These are phyloP conservation scores for Trypanosoma platydactyli DNA, from an alignment of 208 protist species.

Conservation along the genomic window DNA sequence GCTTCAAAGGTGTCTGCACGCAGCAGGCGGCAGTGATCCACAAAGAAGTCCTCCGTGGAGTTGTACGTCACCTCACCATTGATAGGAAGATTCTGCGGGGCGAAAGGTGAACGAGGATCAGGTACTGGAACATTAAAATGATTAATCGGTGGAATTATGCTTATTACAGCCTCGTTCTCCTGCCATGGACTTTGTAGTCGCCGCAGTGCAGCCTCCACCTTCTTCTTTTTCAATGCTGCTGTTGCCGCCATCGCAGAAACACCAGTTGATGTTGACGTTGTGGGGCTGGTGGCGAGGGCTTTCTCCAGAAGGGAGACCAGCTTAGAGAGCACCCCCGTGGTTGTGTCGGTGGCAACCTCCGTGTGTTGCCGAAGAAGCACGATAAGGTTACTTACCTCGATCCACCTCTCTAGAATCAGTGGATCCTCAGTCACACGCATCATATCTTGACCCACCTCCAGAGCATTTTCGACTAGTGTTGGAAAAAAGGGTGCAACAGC, in stretches of 20 bases:
- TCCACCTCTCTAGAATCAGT: slow-evolving; percentile 43
- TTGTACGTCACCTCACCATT: slow-evolving; percentile 46
- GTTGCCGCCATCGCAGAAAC: not conserved
- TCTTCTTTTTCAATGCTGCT: slow-evolving; percentile 11
- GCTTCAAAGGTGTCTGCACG: slow-evolving; percentile 89
- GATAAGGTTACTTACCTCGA: slow-evolving; percentile 67
- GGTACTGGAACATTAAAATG: slow-evolving; percentile 64
- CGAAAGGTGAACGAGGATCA: slow-evolving; percentile 58
- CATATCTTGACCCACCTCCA: slow-evolving; percentile 16
- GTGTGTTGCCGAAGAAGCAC: slow-evolving; percentile 64
- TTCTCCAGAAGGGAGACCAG: slow-evolving; percentile 32
- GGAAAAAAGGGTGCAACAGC: slow-evolving; percentile 53
- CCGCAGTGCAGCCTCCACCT: slow-evolving; percentile 28
- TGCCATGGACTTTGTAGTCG: slow-evolving; percentile 17
- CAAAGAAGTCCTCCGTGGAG: slow-evolving; percentile 60
- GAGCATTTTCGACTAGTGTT: slow-evolving; percentile 48
- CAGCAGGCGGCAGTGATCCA: slow-evolving; percentile 72
- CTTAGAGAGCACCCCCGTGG: slow-evolving; percentile 21
- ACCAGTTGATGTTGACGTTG: not conserved
- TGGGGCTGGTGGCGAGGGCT: not conserved
- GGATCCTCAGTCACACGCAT: slow-evolving; percentile 19
- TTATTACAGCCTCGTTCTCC: not conserved
- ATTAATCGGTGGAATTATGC: slow-evolving; percentile 58
- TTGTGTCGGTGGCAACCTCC: slow-evolving; percentile 4
- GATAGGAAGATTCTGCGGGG: slow-evolving; percentile 65